These are phyloP conservation scores for Colletotrichum lindemuthianum DNA, from an alignment of 2,329 filamentous ascomycete species.

Conservation along the genomic window DNA sequence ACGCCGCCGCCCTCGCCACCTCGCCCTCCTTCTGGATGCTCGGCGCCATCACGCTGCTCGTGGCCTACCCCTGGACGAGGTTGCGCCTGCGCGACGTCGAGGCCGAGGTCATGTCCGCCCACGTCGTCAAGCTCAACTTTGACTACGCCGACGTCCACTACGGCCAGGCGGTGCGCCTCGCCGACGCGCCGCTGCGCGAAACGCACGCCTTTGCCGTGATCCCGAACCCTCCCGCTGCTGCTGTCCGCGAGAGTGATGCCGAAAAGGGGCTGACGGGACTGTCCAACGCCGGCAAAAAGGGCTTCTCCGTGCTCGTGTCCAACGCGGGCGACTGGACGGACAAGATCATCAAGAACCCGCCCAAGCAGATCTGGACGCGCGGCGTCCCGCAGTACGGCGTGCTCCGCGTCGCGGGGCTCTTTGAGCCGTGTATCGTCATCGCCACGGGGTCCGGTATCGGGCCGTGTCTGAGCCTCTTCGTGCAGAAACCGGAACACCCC, in stretches of 20 bases:
- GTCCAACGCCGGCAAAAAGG: slow-evolving; percentile 52
- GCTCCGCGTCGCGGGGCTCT: slow-evolving; percentile 73
- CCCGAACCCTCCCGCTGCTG: slow-evolving; percentile 57
- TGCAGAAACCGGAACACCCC: slow-evolving; percentile 51
- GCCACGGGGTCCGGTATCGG: slow-evolving; percentile 80
- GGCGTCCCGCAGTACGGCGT: slow-evolving; percentile 75
- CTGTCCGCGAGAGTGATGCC: slow-evolving; percentile 9
- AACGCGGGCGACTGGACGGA: slow-evolving; percentile 81
- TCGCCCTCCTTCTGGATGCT: slow-evolving; percentile 74
- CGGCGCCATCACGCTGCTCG: slow-evolving; percentile 68
- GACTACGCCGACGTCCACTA: slow-evolving; percentile 68
- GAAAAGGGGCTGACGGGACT: slow-evolving; percentile 33
- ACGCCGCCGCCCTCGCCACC: slow-evolving; percentile 49
- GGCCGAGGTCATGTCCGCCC: slow-evolving; percentile 74
- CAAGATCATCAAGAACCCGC: slow-evolving; percentile 69
- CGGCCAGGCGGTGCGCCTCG: slow-evolving; percentile 68
- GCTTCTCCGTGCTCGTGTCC: slow-evolving; percentile 76
- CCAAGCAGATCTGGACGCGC: slow-evolving; percentile 72
- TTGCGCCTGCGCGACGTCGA: slow-evolving; percentile 75
- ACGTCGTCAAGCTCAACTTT: slow-evolving; percentile 78
- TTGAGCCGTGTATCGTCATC: slow-evolving; percentile 72
- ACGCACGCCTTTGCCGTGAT: slow-evolving; percentile 84
- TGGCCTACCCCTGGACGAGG: slow-evolving; percentile 78
- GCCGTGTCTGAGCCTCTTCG: slow-evolving; percentile 68
- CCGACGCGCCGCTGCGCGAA: slow-evolving; percentile 71